Conservation (phyloP, 176 grass and related monocot species). For the Cocos nucifera region DNA sequence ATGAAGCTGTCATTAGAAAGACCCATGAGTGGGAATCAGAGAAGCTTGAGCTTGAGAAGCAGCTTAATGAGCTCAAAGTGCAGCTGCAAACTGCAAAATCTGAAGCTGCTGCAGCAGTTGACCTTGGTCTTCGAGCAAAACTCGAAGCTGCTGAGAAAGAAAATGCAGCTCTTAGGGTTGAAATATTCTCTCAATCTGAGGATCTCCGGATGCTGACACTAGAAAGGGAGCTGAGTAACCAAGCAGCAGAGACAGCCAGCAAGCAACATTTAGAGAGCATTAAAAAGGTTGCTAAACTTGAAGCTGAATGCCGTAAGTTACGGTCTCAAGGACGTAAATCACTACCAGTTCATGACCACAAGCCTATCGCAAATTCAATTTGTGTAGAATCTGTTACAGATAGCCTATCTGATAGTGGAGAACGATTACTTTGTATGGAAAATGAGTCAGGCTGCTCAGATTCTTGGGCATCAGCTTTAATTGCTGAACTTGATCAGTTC, state of each 20-base stretch:
- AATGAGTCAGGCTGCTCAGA: conserved; percentile 60
- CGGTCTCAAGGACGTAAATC: conserved; percentile 34
- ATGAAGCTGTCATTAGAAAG: conserved; percentile 39
- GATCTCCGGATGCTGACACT: conserved; percentile 50
- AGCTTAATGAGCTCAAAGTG: conserved; percentile 36
- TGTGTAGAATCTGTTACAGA: conserved; percentile 66
- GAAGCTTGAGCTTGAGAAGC: conserved; percentile 45
- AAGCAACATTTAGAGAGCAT: conserved; percentile 81
- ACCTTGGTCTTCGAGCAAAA: conserved; percentile 43
- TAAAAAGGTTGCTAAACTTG: conserved; percentile 69
- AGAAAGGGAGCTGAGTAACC: conserved; percentile 79
- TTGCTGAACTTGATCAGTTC: conserved; percentile 76
- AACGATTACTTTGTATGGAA: conserved; percentile 48
- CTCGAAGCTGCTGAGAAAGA: conserved; percentile 49
- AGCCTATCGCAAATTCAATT: conserved; percentile 21
- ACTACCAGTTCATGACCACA: conserved; percentile 34
- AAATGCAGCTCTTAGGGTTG: conserved; percentile 46
- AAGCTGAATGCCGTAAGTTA: conserved; percentile 73
- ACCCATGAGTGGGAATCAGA: conserved; percentile 36
- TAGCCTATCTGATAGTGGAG: conserved; percentile 74
- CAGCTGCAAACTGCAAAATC: conserved; percentile 42
- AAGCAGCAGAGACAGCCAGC: conserved; percentile 91
- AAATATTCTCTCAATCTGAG: conserved; percentile 35
- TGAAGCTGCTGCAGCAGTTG: conserved; percentile 21
- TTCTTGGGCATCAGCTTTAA: conserved; percentile 70